These are phyloP conservation scores for Pilobolus umbonatus DNA, from an alignment of 192 early-diverging fungal species.

Conservation along the genomic window DNA sequence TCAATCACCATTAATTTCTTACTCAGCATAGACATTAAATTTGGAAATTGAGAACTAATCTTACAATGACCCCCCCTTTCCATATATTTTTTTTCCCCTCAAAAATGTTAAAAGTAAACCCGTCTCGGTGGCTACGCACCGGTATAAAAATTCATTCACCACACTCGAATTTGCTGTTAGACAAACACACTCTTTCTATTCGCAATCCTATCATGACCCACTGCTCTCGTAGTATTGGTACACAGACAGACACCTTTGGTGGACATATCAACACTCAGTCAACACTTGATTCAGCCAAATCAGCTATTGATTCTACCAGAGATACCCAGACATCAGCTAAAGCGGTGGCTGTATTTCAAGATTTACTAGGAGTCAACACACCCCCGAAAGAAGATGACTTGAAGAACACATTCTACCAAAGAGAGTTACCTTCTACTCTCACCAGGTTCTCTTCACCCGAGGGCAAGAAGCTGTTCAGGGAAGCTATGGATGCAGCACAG, in stretches of 20 bases:
- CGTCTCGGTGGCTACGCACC: not conserved
- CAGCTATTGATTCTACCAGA: no score
- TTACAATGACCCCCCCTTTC: no score
- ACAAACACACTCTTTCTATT: not conserved
- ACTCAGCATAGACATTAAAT: no score
- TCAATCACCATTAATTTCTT: no score
- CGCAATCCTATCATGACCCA: not conserved
- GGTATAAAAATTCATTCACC: not conserved
- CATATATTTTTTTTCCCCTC: no score
- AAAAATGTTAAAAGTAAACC: not conserved
- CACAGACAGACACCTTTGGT: not conserved
- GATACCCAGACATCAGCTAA: no score
- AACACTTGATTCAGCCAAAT: no score
- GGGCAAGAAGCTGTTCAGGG: constrained; percentile 77
- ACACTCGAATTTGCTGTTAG: no score
- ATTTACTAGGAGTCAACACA: not conserved
- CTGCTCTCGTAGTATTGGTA: not conserved
- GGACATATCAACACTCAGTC: not conserved
- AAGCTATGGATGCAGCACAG: constrained; percentile 66
- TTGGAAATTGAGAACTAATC: no score
- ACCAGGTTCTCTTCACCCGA: constrained; percentile 74
- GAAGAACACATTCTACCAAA: constrained; percentile 34
- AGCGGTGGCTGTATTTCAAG: not conserved
- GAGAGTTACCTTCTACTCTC: constrained; percentile 60
- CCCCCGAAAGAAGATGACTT: constrained; percentile 5